These are phyloP conservation scores for Hymenochaete sp. DNA, from an alignment of 1,284 basidiomycete species.

Conservation along the genomic window DNA sequence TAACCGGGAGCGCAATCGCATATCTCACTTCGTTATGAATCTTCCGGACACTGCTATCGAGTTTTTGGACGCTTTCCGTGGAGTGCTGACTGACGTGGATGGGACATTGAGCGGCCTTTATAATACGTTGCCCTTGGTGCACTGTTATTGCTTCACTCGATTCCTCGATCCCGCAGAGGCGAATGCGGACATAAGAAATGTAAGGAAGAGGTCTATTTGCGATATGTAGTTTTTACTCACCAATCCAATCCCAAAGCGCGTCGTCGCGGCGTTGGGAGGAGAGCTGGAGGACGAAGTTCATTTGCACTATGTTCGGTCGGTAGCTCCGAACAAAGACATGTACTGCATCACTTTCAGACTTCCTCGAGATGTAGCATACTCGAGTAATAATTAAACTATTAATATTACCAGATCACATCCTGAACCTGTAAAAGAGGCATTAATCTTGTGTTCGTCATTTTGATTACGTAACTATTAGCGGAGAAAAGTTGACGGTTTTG, in stretches of 20 bases:
- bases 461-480: too few species aligned
- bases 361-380: constrained; percentile 50
- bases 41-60: constrained; percentile 86
- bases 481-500: background rate
- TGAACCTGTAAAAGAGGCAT: background rate
- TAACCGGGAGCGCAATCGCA: constrained; percentile 36
- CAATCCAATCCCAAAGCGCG: constrained; percentile 46
- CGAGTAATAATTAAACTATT: too few species aligned
- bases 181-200: constrained; percentile 70
- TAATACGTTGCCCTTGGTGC: constrained; percentile 77
- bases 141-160: constrained; percentile 95
- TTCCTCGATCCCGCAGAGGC: constrained; percentile 67
- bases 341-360: constrained; percentile 93
- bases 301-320: constrained; percentile 80
- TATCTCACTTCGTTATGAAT: constrained; percentile 95
- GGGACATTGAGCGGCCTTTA: constrained; percentile 39
- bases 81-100: constrained; percentile 42
- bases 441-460: too few species aligned
- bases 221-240: background rate
- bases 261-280: constrained; percentile 58
- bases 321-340: constrained; percentile 98
- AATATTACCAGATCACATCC: background rate
- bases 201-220: constrained; percentile 30
- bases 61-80: constrained; percentile 85
- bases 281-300: constrained; percentile 43